Conservation (phyloP, 306 rosid species). For the Pyrus communis region DNA sequence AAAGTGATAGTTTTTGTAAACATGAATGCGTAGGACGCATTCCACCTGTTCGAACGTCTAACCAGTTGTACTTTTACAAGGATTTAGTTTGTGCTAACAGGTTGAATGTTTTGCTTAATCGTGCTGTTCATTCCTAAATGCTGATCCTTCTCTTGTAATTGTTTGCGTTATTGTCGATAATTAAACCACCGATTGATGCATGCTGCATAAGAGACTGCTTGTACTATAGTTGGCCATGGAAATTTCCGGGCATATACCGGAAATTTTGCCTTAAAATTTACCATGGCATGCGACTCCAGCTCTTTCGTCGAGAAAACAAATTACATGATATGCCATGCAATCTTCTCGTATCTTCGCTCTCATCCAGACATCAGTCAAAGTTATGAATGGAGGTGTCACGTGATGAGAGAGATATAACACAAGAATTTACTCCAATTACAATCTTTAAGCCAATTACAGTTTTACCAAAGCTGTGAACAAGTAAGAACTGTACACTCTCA, state of each 20-base stretch:
- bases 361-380: too few relatives aligned
- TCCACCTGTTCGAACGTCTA: not conserved
- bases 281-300: too few relatives aligned
- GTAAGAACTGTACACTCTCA: conserved; percentile 9
- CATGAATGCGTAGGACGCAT: not conserved
- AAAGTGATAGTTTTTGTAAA: not conserved
- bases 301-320: too few relatives aligned
- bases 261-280: too few relatives aligned
- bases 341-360: too few relatives aligned
- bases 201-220: not conserved
- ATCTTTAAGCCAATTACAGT: too few relatives aligned
- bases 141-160: not conserved
- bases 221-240: too few relatives aligned
- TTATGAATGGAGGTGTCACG: too few relatives aligned
- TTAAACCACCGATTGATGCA: not conserved
- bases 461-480: not conserved
- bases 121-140: not conserved
- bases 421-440: too few relatives aligned
- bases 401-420: too few relatives aligned
- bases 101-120: not conserved
- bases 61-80: not conserved
- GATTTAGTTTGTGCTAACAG: not conserved
- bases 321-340: too few relatives aligned
- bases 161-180: not conserved
- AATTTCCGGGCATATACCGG: too few relatives aligned